phyloP scores from a whole-genome alignment of 306 rosid genomes.

The Cotoneaster glaucophyllus region DNA sequence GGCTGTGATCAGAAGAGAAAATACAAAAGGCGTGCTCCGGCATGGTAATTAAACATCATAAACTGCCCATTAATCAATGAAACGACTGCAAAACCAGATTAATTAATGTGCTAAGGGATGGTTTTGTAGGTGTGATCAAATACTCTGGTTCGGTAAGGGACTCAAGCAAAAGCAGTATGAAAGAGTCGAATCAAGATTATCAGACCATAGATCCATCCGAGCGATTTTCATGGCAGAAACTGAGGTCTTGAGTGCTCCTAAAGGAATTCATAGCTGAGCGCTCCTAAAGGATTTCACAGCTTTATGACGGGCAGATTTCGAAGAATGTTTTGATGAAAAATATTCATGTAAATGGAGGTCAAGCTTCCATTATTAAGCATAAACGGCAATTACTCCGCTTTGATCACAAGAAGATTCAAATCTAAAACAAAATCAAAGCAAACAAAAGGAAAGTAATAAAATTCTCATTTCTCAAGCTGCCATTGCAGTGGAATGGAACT shows the following conservation, averaged over 20 bases:
- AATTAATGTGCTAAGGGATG: constrained; percentile 2
- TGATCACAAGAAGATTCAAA: neutral
- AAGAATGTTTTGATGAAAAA: neutral
- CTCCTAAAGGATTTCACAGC: neutral
- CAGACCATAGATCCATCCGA: constrained; percentile 48
- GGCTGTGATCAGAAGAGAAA: neutral
- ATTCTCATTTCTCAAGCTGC: neutral
- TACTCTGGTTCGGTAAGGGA: constrained; percentile 51
- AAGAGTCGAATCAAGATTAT: constrained; percentile 38
- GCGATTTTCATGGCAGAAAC: constrained; percentile 37
- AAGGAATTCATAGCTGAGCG: neutral
- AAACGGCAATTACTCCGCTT: neutral
- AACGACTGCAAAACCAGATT: neutral
- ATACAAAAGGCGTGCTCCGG: constrained; percentile 2
- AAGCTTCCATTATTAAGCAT: neutral
- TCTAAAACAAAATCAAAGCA: neutral
- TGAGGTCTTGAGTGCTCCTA: neutral
- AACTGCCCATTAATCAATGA: too few species aligned
- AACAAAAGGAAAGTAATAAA: neutral
- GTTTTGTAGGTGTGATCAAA: constrained; percentile 44
- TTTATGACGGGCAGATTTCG: neutral
- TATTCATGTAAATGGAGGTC: neutral
- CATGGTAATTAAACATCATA: constrained; percentile 2
- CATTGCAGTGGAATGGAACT: too few species aligned
- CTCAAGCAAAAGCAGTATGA: constrained; percentile 37